Percentiles rank a stretch among this genome's conserved stretches.
These are phyloP conservation scores for Mitosporidium daphniae DNA, from an alignment of 371 early-diverging fungal genomes.

Conservation along the genomic window DNA sequence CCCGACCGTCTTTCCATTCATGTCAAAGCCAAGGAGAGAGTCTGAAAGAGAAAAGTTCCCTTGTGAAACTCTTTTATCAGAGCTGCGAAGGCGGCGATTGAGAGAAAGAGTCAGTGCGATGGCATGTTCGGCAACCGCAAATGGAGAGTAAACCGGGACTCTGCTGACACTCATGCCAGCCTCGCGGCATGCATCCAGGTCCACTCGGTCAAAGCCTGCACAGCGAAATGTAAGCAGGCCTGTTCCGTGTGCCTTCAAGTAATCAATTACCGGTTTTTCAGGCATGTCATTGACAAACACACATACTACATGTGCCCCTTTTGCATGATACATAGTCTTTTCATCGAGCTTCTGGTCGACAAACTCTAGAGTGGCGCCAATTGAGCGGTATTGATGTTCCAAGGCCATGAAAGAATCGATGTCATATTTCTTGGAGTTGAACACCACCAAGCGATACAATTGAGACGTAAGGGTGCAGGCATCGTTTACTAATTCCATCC, in stretches of 20 bases:
- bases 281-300: constrained; percentile 11
- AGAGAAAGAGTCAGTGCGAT: constrained; percentile 7
- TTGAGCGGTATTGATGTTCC: too few relatives aligned
- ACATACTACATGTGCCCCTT: constrained; percentile 6
- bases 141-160: constrained; percentile 9
- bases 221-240: constrained; percentile 10
- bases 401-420: too few relatives aligned
- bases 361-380: too few relatives aligned
- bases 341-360: constrained; percentile 1
- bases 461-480: too few relatives aligned
- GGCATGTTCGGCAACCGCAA: constrained; percentile 12
- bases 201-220: constrained; percentile 10
- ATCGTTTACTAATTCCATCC: too few relatives aligned
- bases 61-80: constrained; percentile 4
- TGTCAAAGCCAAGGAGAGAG: constrained; percentile 9
- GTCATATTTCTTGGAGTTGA: too few relatives aligned
- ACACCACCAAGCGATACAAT: too few relatives aligned
- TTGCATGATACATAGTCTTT: constrained; percentile 1
- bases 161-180: constrained; percentile 7
- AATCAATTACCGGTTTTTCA: constrained; percentile 5
- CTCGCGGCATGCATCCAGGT: constrained; percentile 6
- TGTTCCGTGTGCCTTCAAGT: constrained; percentile 5
- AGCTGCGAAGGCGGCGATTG: constrained; percentile 8
- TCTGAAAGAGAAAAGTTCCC: constrained; percentile 9
- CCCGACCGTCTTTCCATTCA: constrained; percentile 11